Conservation (phyloP, 1,284 basidiomycete species). For the Puccinia brachypodii region DNA sequence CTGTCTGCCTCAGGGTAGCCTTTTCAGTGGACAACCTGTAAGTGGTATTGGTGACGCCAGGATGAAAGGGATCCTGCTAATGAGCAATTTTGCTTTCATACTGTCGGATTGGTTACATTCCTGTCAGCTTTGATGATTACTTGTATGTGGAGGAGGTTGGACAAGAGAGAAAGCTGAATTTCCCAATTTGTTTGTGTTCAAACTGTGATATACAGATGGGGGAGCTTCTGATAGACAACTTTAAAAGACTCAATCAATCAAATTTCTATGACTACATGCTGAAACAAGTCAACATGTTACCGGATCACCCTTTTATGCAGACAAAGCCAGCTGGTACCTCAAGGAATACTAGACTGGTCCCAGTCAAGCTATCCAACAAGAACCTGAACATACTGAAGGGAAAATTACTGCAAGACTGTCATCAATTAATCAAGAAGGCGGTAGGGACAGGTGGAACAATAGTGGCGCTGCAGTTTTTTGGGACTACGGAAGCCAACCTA, state of each 20-base stretch:
- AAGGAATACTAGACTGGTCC: not conserved
- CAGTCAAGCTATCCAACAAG: not conserved
- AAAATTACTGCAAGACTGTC: not conserved
- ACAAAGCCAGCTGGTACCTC: not conserved
- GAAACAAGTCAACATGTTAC: not conserved
- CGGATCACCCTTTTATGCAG: not conserved
- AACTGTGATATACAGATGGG: not conserved
- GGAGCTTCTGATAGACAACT: not conserved
- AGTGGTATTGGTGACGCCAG: no score
- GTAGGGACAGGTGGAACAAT: not conserved
- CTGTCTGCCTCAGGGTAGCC: not conserved
- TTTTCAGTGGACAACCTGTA: not conserved
- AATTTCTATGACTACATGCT: not conserved
- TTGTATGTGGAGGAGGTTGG: not conserved
- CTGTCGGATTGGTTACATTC: not conserved
- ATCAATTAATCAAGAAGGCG: not conserved
- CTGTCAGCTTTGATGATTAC: not conserved
- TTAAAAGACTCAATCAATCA: not conserved
- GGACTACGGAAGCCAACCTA: not conserved
- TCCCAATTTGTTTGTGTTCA: not conserved
- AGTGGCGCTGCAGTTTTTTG: not conserved
- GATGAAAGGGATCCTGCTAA: not conserved
- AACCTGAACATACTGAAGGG: not conserved
- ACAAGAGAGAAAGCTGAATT: not conserved
- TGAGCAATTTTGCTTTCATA: not conserved